A percentile compares a stretch with the other conserved stretches of the same genome.
Evolutionary conservation across 139 green algal genomes (phyloP).

Genomic region (Micromonas commoda): DNA sequence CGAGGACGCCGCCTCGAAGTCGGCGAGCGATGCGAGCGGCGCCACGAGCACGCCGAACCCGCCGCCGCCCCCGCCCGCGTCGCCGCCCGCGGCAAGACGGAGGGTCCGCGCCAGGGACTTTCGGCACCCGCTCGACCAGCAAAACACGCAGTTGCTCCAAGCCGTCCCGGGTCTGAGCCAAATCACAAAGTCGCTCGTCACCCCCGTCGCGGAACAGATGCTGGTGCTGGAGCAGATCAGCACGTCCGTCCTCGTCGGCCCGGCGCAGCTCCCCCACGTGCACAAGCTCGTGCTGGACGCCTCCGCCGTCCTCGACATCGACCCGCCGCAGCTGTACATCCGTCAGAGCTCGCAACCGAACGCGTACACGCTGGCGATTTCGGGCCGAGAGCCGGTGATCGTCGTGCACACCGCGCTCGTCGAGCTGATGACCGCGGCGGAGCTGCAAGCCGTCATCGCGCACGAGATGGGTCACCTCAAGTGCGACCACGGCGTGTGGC

Average conservation of each 20-base stretch:
- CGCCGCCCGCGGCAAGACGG: background rate
- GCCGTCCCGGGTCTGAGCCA: slow-evolving; percentile 74
- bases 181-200: slow-evolving; percentile 66
- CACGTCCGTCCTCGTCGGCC: slow-evolving; percentile 65
- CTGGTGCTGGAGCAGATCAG: slow-evolving; percentile 90
- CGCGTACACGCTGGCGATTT: slow-evolving; percentile 90
- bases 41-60: background rate
- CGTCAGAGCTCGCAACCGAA: slow-evolving; percentile 78
- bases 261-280: slow-evolving; percentile 76
- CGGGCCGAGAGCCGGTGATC: slow-evolving; percentile 83
- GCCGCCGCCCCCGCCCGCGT: too few species aligned
- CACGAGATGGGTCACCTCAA: slow-evolving; percentile 68
- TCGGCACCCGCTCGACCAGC: slow-evolving; percentile 85
- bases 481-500: slow-evolving; percentile 92
- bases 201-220: slow-evolving; percentile 72
- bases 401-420: slow-evolving; percentile 90
- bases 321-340: slow-evolving; percentile 39
- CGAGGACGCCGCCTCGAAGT: too few species aligned
- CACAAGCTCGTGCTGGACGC: slow-evolving; percentile 67
- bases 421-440: slow-evolving; percentile 75
- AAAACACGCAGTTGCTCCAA: slow-evolving; percentile 82
- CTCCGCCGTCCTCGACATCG: slow-evolving; percentile 35
- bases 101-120: slow-evolving; percentile 43
- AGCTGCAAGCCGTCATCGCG: slow-evolving; percentile 66
- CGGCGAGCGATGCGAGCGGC: background rate